Evolutionary conservation across 148 eudicot species (phyloP).

Genomic region (Talinum fruticosum): DNA sequence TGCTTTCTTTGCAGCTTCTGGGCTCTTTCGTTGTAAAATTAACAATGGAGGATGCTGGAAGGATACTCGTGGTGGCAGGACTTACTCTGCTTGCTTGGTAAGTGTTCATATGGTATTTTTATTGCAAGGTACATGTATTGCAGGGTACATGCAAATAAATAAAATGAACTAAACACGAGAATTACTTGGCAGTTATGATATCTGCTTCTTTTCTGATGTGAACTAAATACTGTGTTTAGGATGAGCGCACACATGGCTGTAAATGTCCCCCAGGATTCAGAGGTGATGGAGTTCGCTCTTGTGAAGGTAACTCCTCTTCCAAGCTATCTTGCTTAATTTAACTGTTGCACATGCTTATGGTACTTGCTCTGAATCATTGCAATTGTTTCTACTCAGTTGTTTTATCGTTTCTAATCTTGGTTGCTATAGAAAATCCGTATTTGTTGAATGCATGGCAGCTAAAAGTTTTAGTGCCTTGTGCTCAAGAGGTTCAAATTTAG

Average conservation of each 20-base stretch:
- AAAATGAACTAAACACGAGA: not conserved
- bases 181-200: not conserved
- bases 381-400: not conserved
- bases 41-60: constrained; percentile 95
- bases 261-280: constrained; percentile 81
- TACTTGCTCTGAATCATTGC: not conserved
- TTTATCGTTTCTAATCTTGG: not conserved
- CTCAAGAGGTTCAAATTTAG: not conserved
- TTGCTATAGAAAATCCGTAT: not conserved
- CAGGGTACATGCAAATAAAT: not conserved
- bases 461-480: not conserved
- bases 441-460: not conserved
- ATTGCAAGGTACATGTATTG: constrained; percentile 9
- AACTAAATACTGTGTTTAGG: constrained; percentile 35
- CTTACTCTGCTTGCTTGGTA: constrained; percentile 83
- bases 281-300: constrained; percentile 68
- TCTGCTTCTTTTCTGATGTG: not conserved
- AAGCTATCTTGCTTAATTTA: not conserved
- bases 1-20: constrained; percentile 52
- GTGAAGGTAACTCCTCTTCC: constrained; percentile 51
- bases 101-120: constrained; percentile 21
- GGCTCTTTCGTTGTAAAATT: constrained; percentile 63
- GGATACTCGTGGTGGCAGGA: constrained; percentile 63
- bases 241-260: constrained; percentile 67
- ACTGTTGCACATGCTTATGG: not conserved